Base-by-base conservation (phyloP, 805 yeast species). In the Zygosaccharomyces rouxii region DNA sequence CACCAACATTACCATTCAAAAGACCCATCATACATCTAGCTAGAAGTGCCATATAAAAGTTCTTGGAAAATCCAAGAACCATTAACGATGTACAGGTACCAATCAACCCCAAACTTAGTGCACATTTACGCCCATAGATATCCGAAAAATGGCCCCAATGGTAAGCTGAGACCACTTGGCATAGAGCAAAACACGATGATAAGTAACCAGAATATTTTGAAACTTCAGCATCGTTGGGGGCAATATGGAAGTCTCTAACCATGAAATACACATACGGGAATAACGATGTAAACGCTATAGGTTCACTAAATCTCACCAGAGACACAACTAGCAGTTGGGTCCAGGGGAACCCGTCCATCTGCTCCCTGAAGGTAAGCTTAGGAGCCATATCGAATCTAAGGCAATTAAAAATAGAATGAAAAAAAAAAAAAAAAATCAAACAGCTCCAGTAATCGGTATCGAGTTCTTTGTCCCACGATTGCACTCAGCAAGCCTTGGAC, bases 181-280 rank as follows among this genome's bases (percentile, higher is more conserved):
- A 75, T 23, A 81, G 71, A 22, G 86, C 82, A 65, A 81, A 83
- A n/a, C 77, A 69, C 0, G 86, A 76, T 0, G 84, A 74, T 48
- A 81, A 64, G 57, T 80, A 80, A 5, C 87, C 86, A 7, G 84
- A 77, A 60, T 79, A 82, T 48, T 72, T 75, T 2, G 84, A 71
- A 31, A 82, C 78, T 43, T 76, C 75, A n/a, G 77, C 72, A 42
- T 77, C 78, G 21, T 70, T 67, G 33, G 75, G 70, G 5, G 78
- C 77, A 11, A 79, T 63, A 3, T 74, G 73, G 58, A 80, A 80
- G 51, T 78, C 83, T 50, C 78, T 63, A 16, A 81, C 80, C 84
- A 81, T 78, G 64, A 78, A 81, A 60, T 77, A 81, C 35, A 80
- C 74, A 56, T 81, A 81, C 3, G 86, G 86, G 58, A 81, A 80